Evolutionary conservation across 768 basidiomycete species (phyloP).

Genomic region (Hygrocybe punicea): DNA sequence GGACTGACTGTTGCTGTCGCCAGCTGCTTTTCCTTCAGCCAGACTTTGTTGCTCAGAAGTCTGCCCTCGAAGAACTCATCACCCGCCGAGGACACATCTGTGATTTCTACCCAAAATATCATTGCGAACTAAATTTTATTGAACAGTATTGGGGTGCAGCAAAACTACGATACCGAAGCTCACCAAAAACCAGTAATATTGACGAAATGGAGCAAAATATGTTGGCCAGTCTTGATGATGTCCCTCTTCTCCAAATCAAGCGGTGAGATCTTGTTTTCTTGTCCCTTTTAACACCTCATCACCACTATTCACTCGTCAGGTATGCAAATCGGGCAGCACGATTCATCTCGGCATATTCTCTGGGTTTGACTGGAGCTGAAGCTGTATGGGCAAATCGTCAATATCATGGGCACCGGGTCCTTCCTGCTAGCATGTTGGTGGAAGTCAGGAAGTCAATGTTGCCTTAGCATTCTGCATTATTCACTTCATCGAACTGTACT

Average conservation of each 20-base stretch:
- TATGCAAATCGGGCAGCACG: background rate
- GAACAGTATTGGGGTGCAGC: conserved; percentile 31
- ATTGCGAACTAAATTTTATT: conserved; percentile 19
- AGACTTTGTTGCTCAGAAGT: conserved; percentile 23
- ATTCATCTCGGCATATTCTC: background rate
- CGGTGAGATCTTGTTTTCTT: conserved; percentile 7
- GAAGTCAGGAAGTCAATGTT: too few relatives aligned
- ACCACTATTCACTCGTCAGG: background rate
- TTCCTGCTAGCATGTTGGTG: too few relatives aligned
- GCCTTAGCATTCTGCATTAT: too few relatives aligned
- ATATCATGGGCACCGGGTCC: too few relatives aligned
- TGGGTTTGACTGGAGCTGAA: too few relatives aligned
- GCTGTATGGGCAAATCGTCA: too few relatives aligned
- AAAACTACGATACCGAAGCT: conserved; percentile 31
- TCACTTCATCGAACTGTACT: too few relatives aligned
- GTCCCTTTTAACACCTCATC: background rate
- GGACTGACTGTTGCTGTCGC: conserved; percentile 18
- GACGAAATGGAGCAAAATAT: conserved; percentile 31
- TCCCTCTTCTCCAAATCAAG: conserved; percentile 21
- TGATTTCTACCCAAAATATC: conserved; percentile 40
- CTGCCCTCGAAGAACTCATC: conserved; percentile 24
- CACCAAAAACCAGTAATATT: conserved; percentile 18
- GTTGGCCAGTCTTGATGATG: conserved; percentile 22
- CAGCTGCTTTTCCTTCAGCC: conserved; percentile 18
- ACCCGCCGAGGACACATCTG: conserved; percentile 24